A percentile compares a stretch with the other conserved stretches of the same genome.
Evolutionary conservation across 495 filamentous ascomycete genomes (phyloP).

Genomic region (Hypoxylon lienhwacheense): DNA sequence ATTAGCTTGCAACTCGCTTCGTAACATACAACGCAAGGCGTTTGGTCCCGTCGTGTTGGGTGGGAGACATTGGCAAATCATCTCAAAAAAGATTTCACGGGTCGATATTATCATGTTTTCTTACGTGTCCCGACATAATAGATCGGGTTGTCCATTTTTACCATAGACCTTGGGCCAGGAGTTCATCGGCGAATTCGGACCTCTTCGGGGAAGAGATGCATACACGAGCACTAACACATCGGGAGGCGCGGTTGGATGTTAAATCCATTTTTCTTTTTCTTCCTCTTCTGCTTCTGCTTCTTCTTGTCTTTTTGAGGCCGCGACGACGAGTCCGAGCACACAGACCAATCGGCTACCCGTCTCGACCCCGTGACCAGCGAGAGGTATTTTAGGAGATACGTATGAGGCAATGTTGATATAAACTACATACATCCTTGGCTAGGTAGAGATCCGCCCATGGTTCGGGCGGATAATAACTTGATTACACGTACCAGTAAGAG

Average conservation of each 20-base stretch:
- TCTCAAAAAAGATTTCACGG: constrained; percentile 21
- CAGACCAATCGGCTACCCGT: too few relatives aligned
- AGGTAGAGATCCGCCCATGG: too few relatives aligned
- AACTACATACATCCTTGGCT: too few relatives aligned
- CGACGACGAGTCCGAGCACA: too few relatives aligned
- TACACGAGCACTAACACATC: constrained; percentile 7
- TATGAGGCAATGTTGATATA: too few relatives aligned
- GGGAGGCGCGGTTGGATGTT: background rate
- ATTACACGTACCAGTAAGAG: too few relatives aligned
- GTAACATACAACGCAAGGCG: constrained; percentile 29
- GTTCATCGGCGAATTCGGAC: constrained; percentile 15
- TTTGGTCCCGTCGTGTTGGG: constrained; percentile 19
- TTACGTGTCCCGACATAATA: background rate
- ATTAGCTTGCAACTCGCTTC: constrained; percentile 22
- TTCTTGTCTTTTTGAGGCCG: too few relatives aligned
- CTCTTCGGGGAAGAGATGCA: constrained; percentile 4
- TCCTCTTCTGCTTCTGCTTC: too few relatives aligned
- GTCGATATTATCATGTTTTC: background rate
- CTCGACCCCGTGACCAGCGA: too few relatives aligned
- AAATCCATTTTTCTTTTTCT: background rate
- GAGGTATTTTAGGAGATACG: too few relatives aligned
- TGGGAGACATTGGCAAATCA: constrained; percentile 17
- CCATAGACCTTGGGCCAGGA: background rate
- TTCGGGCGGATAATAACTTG: too few relatives aligned
- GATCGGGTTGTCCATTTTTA: background rate